Conservation (phyloP, 2,329 filamentous ascomycete species). For the Penicillium sp. region DNA sequence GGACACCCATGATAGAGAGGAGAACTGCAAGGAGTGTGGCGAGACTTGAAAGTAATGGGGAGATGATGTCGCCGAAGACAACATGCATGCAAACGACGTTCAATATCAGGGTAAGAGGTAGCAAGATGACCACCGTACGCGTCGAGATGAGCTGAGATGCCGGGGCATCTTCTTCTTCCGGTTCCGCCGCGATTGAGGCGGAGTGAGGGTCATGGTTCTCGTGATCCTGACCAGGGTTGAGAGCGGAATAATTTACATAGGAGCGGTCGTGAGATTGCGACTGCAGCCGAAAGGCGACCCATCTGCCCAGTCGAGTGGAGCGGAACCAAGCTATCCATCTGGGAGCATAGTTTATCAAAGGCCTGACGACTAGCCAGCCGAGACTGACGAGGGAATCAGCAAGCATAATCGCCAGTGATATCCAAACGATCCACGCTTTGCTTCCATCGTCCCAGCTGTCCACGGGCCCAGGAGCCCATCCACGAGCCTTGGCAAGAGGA, state of each 20-base stretch:
- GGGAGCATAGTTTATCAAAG: slow-evolving; percentile 55
- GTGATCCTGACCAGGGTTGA: slow-evolving; percentile 18
- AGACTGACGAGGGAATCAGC: slow-evolving; percentile 89
- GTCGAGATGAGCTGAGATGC: slow-evolving; percentile 76
- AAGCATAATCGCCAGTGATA: slow-evolving; percentile 94
- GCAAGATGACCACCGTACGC: slow-evolving; percentile 70
- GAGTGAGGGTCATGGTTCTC: slow-evolving; percentile 4
- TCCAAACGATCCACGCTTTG: slow-evolving; percentile 98
- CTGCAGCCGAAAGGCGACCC: slow-evolving; percentile 24
- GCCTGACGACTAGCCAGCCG: slow-evolving; percentile 70
- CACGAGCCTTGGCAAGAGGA: slow-evolving; percentile 77
- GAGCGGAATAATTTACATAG: slow-evolving; percentile 33
- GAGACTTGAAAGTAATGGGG: slow-evolving; percentile 70
- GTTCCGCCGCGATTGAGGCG: slow-evolving; percentile 4
- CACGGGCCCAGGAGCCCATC: slow-evolving; percentile 87
- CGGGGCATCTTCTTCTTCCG: slow-evolving; percentile 73
- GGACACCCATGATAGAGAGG: slow-evolving; percentile 64
- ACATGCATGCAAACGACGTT: slow-evolving; percentile 80
- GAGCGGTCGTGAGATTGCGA: slow-evolving; percentile 20
- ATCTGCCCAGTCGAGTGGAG: slow-evolving; percentile 29
- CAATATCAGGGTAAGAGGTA: slow-evolving; percentile 72
- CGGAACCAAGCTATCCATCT: slow-evolving; percentile 30
- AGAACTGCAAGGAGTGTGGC: slow-evolving; percentile 82
- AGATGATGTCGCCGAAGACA: slow-evolving; percentile 80
- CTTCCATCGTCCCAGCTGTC: slow-evolving; percentile 88